phyloP scores from a whole-genome alignment of 2,329 filamentous ascomycete species.

The Lachnellula occidentalis region DNA sequence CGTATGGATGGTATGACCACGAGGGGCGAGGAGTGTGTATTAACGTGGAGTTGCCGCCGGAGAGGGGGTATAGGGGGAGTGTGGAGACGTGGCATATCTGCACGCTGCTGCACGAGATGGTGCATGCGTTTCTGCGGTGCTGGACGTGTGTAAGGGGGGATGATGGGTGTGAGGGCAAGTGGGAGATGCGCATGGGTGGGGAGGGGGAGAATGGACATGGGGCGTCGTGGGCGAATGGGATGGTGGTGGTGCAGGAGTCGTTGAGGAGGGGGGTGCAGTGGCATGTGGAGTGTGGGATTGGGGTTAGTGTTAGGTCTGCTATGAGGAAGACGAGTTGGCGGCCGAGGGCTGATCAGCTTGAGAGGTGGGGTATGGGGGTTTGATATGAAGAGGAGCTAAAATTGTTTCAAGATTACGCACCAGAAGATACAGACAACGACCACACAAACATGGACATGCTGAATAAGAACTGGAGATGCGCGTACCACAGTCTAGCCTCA shows the following conservation, averaged over 20 bases:
- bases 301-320: neutral
- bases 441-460: constrained; percentile 1
- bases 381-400: neutral
- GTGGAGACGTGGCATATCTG: neutral
- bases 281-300: neutral
- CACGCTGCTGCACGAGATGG: constrained; percentile 2
- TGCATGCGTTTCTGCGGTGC: constrained; percentile 1
- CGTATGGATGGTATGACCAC: neutral
- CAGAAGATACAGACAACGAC: neutral
- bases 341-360: constrained; percentile 1
- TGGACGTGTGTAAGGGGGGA: neutral
- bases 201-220: neutral
- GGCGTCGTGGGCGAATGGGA: neutral
- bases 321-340: neutral
- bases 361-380: neutral
- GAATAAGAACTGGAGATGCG: neutral
- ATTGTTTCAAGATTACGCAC: neutral
- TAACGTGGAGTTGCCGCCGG: neutral
- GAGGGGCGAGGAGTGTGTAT: neutral
- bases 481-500: neutral
- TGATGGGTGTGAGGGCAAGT: neutral
- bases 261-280: neutral
- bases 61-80: neutral
- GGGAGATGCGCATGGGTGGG: neutral
- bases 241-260: neutral